Evolutionary conservation across 2,329 filamentous ascomycete species (phyloP), one percentile per base, ranked within the genome.

Genomic region (Catunica adiposa): DNA sequence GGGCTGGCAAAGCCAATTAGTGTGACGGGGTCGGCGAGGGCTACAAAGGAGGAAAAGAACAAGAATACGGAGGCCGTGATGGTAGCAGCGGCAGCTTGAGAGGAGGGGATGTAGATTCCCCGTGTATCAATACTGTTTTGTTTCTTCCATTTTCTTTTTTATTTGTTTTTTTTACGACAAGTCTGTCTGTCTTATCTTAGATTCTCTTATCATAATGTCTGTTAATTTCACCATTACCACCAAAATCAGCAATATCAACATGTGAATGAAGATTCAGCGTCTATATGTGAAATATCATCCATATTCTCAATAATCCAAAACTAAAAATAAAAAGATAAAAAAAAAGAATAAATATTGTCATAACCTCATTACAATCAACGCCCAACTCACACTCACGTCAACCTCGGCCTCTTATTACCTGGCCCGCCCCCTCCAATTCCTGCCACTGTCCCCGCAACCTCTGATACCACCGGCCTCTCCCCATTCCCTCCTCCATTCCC

Each of bases 321-420:
- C 29, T 11, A 34, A 34, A n/a, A n/a, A n/a, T n/a, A n/a, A n/a
- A n/a, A n/a, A n/a, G n/a, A n/a, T n/a, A n/a, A n/a, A n/a, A n/a
- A n/a, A n/a, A n/a, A n/a, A n/a, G n/a, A n/a, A 11, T 11, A 34
- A 34, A 34, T 34, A 34, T 34, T 34, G 8, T 52, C 50, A 38
- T 38, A 37, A 23, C 29, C 26, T 52, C 50, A 52, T 52, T 9
- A 52, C 50, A 15, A 52, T n/a, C 8, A 17, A 38, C 2, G 15
- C 9, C 48, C 26, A 14, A 2, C 50, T n/a, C 17, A 17, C 20
- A 15, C n/a, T 60, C 64, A 72, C 37, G 64, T 63, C 59, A 67
- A 70, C 65, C 71, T 77, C 64, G 76, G 76, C 51, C 78, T 69
- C 64, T 80, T 80, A 1, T 68, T 23, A 38, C 63, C 64, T 3